Evolutionary conservation across 2,329 filamentous ascomycete genomes (phyloP).

Genomic region (Penicillium sp.): DNA sequence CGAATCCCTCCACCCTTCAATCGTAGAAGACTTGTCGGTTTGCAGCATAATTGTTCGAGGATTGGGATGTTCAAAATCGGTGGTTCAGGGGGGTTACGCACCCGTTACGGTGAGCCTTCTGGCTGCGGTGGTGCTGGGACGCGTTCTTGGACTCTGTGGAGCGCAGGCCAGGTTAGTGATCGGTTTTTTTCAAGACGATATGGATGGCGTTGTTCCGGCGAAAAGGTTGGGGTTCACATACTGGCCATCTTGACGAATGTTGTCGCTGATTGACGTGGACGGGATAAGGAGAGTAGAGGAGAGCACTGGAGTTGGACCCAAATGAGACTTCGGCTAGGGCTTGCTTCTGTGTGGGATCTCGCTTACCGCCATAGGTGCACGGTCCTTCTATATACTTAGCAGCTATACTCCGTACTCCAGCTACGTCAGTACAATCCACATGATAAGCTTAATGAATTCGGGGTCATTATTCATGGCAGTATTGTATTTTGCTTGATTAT

Average conservation of each 20-base stretch:
- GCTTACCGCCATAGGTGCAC: conserved; percentile 37
- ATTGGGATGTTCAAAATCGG: conserved; percentile 6
- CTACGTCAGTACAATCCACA: conserved; percentile 1
- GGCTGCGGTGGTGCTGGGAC: conserved; percentile 97
- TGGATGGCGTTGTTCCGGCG: neutral
- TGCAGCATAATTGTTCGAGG: neutral
- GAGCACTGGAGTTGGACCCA: conserved; percentile 32
- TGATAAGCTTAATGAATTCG: neutral
- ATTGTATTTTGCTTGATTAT: neutral
- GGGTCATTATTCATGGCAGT: neutral
- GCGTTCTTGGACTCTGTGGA: conserved; percentile 96
- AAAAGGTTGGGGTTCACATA: conserved; percentile 31
- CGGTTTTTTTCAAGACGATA: conserved; percentile 1
- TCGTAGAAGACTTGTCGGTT: neutral
- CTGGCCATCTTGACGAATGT: conserved; percentile 49
- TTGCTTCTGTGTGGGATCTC: conserved; percentile 43
- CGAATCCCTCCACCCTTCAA: neutral
- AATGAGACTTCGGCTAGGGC: conserved; percentile 38
- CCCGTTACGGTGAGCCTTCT: conserved; percentile 99
- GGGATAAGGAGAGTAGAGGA: conserved; percentile 33
- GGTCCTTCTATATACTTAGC: conserved; percentile 11
- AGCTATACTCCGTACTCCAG: neutral
- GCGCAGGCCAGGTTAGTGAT: conserved; percentile 30
- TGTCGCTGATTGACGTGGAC: conserved; percentile 43
- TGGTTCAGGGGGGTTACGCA: conserved; percentile 53